Percentiles rank a stretch among this genome's conserved stretches.
Evolutionary conservation across 352 stramenopile genomes (phyloP).

Genomic region (Thraustotheca clavata): DNA sequence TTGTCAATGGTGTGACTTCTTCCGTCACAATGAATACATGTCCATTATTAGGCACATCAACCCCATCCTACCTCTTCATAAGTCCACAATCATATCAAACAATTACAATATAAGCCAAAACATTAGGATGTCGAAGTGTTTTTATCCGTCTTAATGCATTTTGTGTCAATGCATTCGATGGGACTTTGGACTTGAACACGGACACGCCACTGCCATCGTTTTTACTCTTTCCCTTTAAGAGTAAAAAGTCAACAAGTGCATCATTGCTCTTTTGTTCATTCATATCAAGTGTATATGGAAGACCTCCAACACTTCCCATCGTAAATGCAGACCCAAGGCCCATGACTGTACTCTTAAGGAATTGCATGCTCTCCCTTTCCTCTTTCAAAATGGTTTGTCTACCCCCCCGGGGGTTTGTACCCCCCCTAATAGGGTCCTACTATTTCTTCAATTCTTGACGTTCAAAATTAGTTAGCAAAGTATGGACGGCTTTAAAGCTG

Average conservation of each 20-base stretch:
- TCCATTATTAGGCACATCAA: slow-evolving; percentile 66
- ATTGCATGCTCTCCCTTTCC: slow-evolving; percentile 79
- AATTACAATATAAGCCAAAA: slow-evolving; percentile 79
- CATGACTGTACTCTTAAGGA: slow-evolving; percentile 53
- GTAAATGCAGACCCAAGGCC: slow-evolving; percentile 18
- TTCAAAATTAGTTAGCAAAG: no score
- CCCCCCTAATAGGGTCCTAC: no score
- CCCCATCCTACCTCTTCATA: slow-evolving; percentile 33
- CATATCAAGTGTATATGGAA: slow-evolving; percentile 59
- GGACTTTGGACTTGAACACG: slow-evolving; percentile 90
- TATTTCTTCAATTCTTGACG: no score
- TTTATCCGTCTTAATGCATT: slow-evolving; percentile 90
- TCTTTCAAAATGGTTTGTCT: no score
- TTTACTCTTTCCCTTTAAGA: slow-evolving; percentile 84
- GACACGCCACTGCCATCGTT: slow-evolving; percentile 71
- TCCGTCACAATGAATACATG: slow-evolving; percentile 93
- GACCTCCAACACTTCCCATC: slow-evolving; percentile 47
- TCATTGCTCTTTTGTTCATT: slow-evolving; percentile 28
- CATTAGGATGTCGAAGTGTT: slow-evolving; percentile 91
- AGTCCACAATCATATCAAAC: not conserved
- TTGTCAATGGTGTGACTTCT: slow-evolving; percentile 80
- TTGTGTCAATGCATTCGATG: slow-evolving; percentile 62
- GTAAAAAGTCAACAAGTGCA: slow-evolving; percentile 58
- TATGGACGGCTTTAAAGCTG: no score
- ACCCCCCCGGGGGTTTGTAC: no score